Conservation (phyloP, 257 asterid species). For the Verbena officinalis region DNA sequence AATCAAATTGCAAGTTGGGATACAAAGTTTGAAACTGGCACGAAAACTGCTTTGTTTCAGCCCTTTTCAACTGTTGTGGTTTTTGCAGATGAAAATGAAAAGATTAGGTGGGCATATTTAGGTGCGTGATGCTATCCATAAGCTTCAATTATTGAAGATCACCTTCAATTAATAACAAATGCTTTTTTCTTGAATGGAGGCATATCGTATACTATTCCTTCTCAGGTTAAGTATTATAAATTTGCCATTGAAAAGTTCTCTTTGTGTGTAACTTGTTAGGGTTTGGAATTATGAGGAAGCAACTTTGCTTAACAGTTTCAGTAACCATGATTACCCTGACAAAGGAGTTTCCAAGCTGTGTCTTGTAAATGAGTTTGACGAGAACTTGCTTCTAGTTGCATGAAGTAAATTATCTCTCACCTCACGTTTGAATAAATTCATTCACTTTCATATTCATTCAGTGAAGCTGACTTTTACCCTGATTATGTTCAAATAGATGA, state of each 20-base stretch:
- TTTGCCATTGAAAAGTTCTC: background rate
- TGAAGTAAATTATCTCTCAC: constrained; percentile 66
- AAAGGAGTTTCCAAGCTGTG: constrained; percentile 92
- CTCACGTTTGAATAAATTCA: constrained; percentile 15
- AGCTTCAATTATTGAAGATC: constrained; percentile 19
- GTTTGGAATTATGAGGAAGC: constrained; percentile 85
- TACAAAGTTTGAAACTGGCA: constrained; percentile 88
- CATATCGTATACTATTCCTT: background rate
- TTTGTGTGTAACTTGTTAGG: constrained; percentile 34
- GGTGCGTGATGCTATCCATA: background rate
- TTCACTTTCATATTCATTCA: constrained; percentile 11
- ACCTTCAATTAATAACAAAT: too few relatives aligned
- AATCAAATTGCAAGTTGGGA: constrained; percentile 99
- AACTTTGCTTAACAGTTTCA: constrained; percentile 82
- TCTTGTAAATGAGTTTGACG: constrained; percentile 89
- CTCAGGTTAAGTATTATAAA: background rate
- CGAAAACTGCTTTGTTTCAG: constrained; percentile 74
- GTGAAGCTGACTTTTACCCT: constrained; percentile 25
- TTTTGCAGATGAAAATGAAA: constrained; percentile 91
- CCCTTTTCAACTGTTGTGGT: constrained; percentile 87
- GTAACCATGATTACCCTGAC: constrained; percentile 85
- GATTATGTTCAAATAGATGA: constrained; percentile 55
- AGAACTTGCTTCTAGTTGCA: constrained; percentile 94
- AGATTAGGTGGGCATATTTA: constrained; percentile 63
- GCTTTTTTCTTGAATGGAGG: background rate